These are phyloP conservation scores for Fusarium dlaminii DNA, from an alignment of 2,329 filamentous ascomycete species.

Conservation along the genomic window DNA sequence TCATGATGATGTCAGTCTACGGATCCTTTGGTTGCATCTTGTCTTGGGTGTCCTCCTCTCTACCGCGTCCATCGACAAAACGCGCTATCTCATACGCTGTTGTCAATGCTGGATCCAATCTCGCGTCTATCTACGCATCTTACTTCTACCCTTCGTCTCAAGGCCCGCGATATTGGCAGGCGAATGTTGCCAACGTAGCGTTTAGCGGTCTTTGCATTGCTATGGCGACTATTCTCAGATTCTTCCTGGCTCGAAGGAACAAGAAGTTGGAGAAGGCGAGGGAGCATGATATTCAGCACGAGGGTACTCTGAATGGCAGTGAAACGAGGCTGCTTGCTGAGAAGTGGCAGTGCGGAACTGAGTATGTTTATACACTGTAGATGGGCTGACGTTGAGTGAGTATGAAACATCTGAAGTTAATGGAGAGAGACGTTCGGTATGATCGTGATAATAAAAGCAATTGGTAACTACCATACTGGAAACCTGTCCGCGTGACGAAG, in stretches of 20 bases:
- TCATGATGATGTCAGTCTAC: conserved; percentile 21
- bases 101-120: neutral
- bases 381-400: neutral
- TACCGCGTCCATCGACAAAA: conserved; percentile 7
- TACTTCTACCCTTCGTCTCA: conserved; percentile 5
- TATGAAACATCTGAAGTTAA: neutral
- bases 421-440: neutral
- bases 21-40: conserved; percentile 11
- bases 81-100: conserved; percentile 10
- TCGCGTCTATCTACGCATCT: conserved; percentile 4
- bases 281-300: neutral
- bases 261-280: neutral
- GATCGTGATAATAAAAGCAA: neutral
- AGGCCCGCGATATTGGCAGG: conserved; percentile 3
- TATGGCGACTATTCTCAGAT: conserved; percentile 1
- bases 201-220: conserved; percentile 11
- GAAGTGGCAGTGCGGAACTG: conserved; percentile 10
- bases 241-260: neutral
- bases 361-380: neutral
- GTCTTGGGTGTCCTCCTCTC: conserved; percentile 2
- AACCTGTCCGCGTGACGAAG: neutral
- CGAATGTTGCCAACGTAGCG: neutral
- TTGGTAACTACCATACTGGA: accelerated
- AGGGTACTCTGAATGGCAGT: neutral
- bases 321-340: neutral